These are phyloP conservation scores for Yamadazyma sp. DNA, from an alignment of 1,139 yeast species.

Conservation along the genomic window DNA sequence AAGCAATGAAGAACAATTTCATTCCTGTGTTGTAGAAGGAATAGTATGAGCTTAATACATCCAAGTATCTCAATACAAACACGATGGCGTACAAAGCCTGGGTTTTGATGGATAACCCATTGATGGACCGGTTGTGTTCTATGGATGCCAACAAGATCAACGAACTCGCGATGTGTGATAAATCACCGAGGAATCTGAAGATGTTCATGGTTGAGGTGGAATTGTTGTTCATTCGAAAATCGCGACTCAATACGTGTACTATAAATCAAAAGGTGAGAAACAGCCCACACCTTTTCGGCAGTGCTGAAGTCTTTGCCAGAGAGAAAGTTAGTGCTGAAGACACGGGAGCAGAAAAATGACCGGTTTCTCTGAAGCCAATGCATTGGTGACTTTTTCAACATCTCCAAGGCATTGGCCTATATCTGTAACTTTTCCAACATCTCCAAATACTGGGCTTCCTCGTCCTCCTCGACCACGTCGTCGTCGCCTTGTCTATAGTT, in stretches of 20 bases:
- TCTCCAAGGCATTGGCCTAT: too few species aligned
- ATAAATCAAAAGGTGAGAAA: too few species aligned
- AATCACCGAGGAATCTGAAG: constrained; percentile 67
- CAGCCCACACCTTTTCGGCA: too few species aligned
- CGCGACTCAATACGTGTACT: constrained; percentile 1
- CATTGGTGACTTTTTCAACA: too few species aligned
- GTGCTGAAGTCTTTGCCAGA: too few species aligned
- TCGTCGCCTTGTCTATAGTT: constrained; percentile 16
- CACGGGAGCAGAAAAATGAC: too few species aligned
- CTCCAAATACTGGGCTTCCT: constrained; percentile 21
- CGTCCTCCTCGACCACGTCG: constrained; percentile 14
- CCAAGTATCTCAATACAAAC: constrained; percentile 76
- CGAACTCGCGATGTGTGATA: constrained; percentile 81
- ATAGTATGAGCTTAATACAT: constrained; percentile 56
- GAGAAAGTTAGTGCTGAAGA: too few species aligned
- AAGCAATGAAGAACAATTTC: constrained; percentile 76
- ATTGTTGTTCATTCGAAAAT: not conserved
- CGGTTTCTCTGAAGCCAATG: too few species aligned
- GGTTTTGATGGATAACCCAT: constrained; percentile 87
- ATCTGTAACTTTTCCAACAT: constrained; percentile 21
- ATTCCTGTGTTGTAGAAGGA: constrained; percentile 76
- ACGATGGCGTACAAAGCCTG: constrained; percentile 80
- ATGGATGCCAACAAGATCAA: constrained; percentile 74
- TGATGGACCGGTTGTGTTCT: constrained; percentile 60
- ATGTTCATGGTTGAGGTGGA: constrained; percentile 37